Evolutionary conservation across 139 green algal genomes (phyloP), one percentile per base, ranked within the genome.

Genomic region (Coccomyxa sp.): DNA sequence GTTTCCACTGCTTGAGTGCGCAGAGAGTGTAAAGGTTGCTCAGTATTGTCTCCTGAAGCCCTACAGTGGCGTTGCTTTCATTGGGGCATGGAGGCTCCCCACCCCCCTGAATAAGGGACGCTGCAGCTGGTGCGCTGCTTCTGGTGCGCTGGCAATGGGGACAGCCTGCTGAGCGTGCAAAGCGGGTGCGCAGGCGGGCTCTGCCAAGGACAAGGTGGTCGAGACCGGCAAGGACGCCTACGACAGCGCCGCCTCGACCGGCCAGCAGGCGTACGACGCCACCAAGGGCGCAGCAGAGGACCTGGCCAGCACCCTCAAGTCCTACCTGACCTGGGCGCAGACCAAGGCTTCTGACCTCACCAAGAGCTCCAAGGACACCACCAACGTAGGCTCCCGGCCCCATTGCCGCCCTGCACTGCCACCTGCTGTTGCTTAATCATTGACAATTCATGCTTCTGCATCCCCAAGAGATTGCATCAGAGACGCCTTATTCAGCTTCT

Each of bases 291-390:
- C 55, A 73, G 75, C 55, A n/a, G 36, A 69, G 24, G 36, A 73
- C 34, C 27, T 78, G 74, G 34, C 40, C 74, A 71, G 44, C 44
- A 50, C 58, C 31, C 69, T 70, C 39, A 69, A 50, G 40, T 70
- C 4, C 74, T 78, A n/a, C n/a, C n/a, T n/a, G n/a, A n/a, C n/a
- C n/a, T n/a, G n/a, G 72, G 72, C 72, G n/a, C 36, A 77, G 39
- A 68, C 55, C 39, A 39, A 39, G 37, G 72, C 72, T 77, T 39
- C 55, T 39, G 72, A 77, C n/a, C 55, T 39, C 38, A 77, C 72
- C 12, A 29, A 68, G 22, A 38, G 29, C 24, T 68, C 72, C 22
- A 77, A 77, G 24, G 72, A 77, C 39, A 31, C 37, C 12, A 29
- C 72, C 9, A 39, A 77, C 39, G 72, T 68, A 8, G 10, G 34